Base-by-base conservation (phyloP, 495 filamentous ascomycete species). In the Penicillium egyptiacum region DNA sequence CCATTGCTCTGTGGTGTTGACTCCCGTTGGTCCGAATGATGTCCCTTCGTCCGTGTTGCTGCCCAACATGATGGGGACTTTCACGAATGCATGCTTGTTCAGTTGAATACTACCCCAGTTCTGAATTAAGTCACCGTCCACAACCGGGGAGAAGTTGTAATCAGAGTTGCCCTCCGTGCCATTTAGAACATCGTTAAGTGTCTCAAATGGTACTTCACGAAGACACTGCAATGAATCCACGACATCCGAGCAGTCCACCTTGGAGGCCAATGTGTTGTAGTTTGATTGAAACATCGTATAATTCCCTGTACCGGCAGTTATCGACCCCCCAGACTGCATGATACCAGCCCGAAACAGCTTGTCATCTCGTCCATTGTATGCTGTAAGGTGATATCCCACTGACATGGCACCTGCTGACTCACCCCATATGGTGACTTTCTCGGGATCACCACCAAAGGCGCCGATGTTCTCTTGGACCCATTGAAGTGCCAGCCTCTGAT, bases 341-440 rank as follows among this genome's bases (percentile, higher is more conserved):
- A 82, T 82, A 2, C 70, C 79, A n/a, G 61, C 70, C 31, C 71
- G 69, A 52, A 77, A 80, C 3, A 78, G 62, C 5, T 66, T 69
- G 51, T 78, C 77, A 51, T 79, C 71, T 26, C 71, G 68, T 30
- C 81, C 81, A 23, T 74, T 76, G 44, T 81, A 83, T 9, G 81
- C 75, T 12, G 75, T 68, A 16, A 85, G 62, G 40, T 86, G 84
- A 14, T 65, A 67, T 1, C 75, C 80, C 11, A 86, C 75, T 33
- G 75, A 80, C 41, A 77, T 72, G n/a, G 69, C 83, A 12, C 84
- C 82, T 3, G 81, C 80, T 2, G 74, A 80, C 59, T 90, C 85
- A 50, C 87, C 88, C 81, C 84, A 87, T 59, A 89, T 86, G 35
- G 86, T 88, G 16, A 90, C 83, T 47, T 83, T 75, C 56, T 76